A percentile compares a stretch with the other conserved stretches of the same genome.
Evolutionary conservation across 2,329 filamentous ascomycete species (phyloP).

Genomic region (Emydomyces testavorans): DNA sequence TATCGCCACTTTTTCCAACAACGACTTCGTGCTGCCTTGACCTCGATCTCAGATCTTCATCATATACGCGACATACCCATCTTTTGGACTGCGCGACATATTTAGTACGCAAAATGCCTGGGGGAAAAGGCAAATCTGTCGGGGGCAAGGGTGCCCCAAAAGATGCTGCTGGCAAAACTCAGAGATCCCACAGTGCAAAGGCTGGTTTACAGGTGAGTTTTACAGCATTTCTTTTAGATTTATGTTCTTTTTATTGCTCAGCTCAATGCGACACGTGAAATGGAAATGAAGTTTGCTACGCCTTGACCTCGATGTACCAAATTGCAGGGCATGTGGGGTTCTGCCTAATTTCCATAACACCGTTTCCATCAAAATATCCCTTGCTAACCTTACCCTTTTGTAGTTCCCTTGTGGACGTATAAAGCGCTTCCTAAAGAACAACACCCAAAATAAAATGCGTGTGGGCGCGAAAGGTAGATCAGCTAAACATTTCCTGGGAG

Average conservation of each 20-base stretch:
- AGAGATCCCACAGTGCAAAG: slow-evolving; percentile 87
- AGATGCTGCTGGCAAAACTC: slow-evolving; percentile 70
- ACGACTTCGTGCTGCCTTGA: slow-evolving; percentile 18
- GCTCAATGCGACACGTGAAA: slow-evolving; percentile 7
- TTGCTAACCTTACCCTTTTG: slow-evolving; percentile 24
- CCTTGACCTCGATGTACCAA: neutral
- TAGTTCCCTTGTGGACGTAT: slow-evolving; percentile 99
- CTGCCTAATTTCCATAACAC: neutral
- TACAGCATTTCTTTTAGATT: neutral
- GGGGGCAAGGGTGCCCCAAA: slow-evolving; percentile 88
- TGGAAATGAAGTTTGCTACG: slow-evolving; percentile 2
- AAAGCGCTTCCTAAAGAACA: slow-evolving; percentile 98
- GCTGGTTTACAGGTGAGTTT: slow-evolving; percentile 82
- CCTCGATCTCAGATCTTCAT: slow-evolving; percentile 19
- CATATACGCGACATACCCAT: slow-evolving; percentile 22
- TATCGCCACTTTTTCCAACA: slow-evolving; percentile 10
- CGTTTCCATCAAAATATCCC: slow-evolving; percentile 1
- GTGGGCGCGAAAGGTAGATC: slow-evolving; percentile 72
- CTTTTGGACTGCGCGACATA: slow-evolving; percentile 21
- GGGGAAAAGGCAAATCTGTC: slow-evolving; percentile 86
- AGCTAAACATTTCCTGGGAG: neutral
- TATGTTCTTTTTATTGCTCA: neutral
- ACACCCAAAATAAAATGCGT: slow-evolving; percentile 99
- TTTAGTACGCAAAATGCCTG: slow-evolving; percentile 47
- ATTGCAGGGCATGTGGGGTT: slow-evolving; percentile 11